Percentiles rank a stretch among this genome's conserved stretches.
phyloP scores from a whole-genome alignment of 2,329 filamentous ascomycete genomes.

The Exserohilum turcica region DNA sequence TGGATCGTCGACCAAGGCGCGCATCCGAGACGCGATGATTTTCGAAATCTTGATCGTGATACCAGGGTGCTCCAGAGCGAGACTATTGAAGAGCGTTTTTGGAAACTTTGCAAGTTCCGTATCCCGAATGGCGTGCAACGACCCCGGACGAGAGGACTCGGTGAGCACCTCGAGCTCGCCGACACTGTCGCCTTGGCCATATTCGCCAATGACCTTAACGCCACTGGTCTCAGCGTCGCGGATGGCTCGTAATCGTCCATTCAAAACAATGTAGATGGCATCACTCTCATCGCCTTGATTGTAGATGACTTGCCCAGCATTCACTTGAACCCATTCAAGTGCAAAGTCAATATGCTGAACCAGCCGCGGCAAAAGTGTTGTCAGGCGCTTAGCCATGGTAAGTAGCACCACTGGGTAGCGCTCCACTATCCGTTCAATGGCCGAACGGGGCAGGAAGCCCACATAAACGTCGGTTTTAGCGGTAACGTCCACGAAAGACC shows the following conservation, averaged over 20 bases:
- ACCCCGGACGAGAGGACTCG: constrained; percentile 87
- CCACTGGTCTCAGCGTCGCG: constrained; percentile 80
- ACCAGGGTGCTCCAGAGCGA: constrained; percentile 94
- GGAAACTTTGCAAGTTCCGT: constrained; percentile 97
- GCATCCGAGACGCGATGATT: constrained; percentile 95
- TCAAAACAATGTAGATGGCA: constrained; percentile 96
- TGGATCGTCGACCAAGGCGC: constrained; percentile 82
- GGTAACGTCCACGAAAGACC: constrained; percentile 94
- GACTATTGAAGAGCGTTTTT: constrained; percentile 93
- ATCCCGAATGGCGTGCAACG: constrained; percentile 92
- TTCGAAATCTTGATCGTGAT: constrained; percentile 99
- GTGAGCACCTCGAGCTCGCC: constrained; percentile 97
- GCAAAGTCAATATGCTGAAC: constrained; percentile 98
- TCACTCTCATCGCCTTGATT: constrained; percentile 95
- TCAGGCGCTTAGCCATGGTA: constrained; percentile 94
- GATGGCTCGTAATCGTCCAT: constrained; percentile 85
- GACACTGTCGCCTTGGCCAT: constrained; percentile 95
- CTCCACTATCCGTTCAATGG: constrained; percentile 90
- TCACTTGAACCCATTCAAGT: constrained; percentile 96
- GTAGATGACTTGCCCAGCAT: constrained; percentile 91
- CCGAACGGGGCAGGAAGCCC: constrained; percentile 83
- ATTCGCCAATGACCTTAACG: constrained; percentile 87
- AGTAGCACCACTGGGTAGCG: constrained; percentile 88
- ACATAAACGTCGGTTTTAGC: constrained; percentile 99
- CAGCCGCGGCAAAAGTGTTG: constrained; percentile 82